These are phyloP conservation scores for Neoboletus brunneissimus DNA, from an alignment of 768 basidiomycete species.

Conservation along the genomic window DNA sequence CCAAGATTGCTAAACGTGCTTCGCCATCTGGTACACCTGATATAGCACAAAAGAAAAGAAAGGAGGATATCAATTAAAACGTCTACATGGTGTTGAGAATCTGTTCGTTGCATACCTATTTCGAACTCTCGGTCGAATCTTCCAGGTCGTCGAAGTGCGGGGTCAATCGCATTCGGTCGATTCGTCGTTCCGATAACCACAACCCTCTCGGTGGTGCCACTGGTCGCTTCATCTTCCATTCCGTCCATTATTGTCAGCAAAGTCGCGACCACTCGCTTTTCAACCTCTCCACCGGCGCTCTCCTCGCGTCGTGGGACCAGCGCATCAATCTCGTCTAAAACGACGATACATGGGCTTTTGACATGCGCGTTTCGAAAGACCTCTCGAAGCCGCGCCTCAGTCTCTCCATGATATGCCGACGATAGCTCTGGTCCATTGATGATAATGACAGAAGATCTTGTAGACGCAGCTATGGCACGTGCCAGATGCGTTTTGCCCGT, in stretches of 20 bases:
- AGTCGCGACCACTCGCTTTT: slow-evolving; percentile 93
- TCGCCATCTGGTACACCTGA: slow-evolving; percentile 85
- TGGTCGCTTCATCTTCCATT: slow-evolving; percentile 51
- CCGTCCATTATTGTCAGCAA: slow-evolving; percentile 94
- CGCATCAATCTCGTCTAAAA: slow-evolving; percentile 95
- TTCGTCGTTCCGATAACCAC: slow-evolving; percentile 97
- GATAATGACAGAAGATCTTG: slow-evolving; percentile 82
- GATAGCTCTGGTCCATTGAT: slow-evolving; percentile 95
- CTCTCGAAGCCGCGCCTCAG: slow-evolving; percentile 84
- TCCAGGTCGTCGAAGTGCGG: slow-evolving; percentile 84
- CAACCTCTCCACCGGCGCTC: slow-evolving; percentile 89
- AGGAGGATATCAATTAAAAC: background rate
- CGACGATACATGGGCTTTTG: slow-evolving; percentile 87
- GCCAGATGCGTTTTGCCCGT: slow-evolving; percentile 98
- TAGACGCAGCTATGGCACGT: slow-evolving; percentile 87
- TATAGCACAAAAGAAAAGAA: background rate
- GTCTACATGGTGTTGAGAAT: background rate
- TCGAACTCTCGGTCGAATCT: slow-evolving; percentile 95
- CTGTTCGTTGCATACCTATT: slow-evolving; percentile 56
- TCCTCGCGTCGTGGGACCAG: slow-evolving; percentile 90
- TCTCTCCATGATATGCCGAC: slow-evolving; percentile 96
- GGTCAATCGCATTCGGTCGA: slow-evolving; percentile 92
- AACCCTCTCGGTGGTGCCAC: slow-evolving; percentile 53
- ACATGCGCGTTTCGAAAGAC: slow-evolving; percentile 83
- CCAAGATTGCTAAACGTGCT: slow-evolving; percentile 81